Evolutionary conservation across 176 grass and related monocot species (phyloP), one percentile per base, ranked within the genome.

Genomic region (Aegilops tauschii): DNA sequence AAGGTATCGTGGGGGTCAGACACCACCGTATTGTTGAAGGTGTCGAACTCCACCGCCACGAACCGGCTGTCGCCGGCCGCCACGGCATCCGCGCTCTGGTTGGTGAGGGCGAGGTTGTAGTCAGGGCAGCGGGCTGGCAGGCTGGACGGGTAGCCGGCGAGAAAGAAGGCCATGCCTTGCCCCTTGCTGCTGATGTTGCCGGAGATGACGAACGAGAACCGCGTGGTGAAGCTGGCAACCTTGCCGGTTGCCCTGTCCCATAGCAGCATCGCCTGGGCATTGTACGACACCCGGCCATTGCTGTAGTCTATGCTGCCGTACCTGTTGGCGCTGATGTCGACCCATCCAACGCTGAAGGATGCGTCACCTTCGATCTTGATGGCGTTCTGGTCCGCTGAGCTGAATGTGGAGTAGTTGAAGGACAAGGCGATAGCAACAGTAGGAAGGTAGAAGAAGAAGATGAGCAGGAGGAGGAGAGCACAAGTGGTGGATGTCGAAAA

Each of bases 161-260:
- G 80, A 65, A 82, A 82, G 80, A 82, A 82, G 18, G 80, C 20
- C 80, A 82, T 69, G 27, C 80, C 80, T 5, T 44, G 7, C 14
- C 80, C 80, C 80, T 82, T 82, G 17, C 50, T 69, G 44, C 12
- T 13, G 40, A 35, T 35, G 10, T 6, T 25, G 63, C 16, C 12
- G 17, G 14, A 4, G 80, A 82, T 82, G 28, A 5, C 30, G 44
- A 82, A 69, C 39, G 42, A 34, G 62, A 81, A 81, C 5, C 79
- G 39, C 5, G 79, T 81, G 79, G 40, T 81, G 79, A 81, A 81
- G 62, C 79, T 81, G 8, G 79, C 62, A 4, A 32, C 79, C 37
- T 67, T 40, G 25, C 79, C 62, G 25, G 79, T 67, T 23, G 4
- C 9, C 8, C 4, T 5, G 39, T 81, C 62, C 79, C 62, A 81